Evolutionary conservation across 163 green algal species (phyloP).

Genomic region (Chlorella variabilis): DNA sequence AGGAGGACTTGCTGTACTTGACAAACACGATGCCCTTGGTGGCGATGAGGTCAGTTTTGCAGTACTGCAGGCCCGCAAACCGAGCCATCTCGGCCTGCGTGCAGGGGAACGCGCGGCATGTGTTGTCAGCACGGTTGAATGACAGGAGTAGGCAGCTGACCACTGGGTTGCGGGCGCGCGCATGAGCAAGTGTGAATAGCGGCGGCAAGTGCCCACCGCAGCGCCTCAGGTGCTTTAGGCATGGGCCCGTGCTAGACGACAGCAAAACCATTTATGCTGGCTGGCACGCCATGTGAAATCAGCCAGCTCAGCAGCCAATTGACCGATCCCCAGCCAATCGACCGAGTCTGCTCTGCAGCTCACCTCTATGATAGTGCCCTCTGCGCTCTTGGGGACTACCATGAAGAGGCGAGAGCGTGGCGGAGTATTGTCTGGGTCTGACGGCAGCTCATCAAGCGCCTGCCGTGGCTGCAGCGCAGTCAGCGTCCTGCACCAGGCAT

Average conservation of each 20-base stretch:
- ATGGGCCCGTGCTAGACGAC: no score
- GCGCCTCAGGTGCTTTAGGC: no score
- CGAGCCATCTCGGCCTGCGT: constrained; percentile 59
- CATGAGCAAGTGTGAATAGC: neutral
- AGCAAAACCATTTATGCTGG: no score
- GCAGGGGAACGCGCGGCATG: neutral
- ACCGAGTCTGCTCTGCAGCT: neutral
- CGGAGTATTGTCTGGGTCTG: constrained; percentile 89
- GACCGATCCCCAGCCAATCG: no score
- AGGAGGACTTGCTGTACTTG: constrained; percentile 87
- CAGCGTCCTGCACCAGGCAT: constrained; percentile 28
- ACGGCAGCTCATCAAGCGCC: constrained; percentile 58
- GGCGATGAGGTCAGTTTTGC: constrained; percentile 91
- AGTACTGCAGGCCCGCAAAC: constrained; percentile 87
- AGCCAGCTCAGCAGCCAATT: no score
- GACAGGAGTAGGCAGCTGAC: neutral
- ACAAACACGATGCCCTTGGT: constrained; percentile 90
- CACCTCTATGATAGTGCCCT: constrained; percentile 76
- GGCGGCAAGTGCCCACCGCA: no score
- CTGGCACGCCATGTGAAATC: no score
- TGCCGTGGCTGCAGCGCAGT: constrained; percentile 19
- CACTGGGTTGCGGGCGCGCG: no score
- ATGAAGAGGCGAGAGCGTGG: constrained; percentile 87
- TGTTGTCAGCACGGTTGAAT: neutral
- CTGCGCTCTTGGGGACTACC: constrained; percentile 89